Base-by-base conservation (phyloP, 352 stramenopile species). In the Phytopythium chamaehyphon region DNA sequence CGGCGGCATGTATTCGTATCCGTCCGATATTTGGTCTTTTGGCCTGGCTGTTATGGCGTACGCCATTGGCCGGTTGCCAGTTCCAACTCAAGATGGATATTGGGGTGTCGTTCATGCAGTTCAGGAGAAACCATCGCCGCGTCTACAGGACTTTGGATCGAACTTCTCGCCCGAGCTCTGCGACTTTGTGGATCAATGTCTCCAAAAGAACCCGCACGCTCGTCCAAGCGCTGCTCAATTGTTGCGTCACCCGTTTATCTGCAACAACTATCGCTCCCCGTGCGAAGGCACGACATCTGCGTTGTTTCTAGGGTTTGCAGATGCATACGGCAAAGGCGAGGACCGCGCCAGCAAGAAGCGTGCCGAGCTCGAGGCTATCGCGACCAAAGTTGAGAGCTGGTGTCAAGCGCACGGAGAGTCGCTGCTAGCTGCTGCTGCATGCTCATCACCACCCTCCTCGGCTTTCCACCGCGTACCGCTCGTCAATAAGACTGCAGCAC, bases 91-190 rank as follows among this genome's bases (percentile, higher is more conserved):
- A 56, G 78, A 90, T 40, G 90, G 79, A 18, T 96, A 96, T 65
- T 97, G 88, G 86, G 80, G 75, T n/a, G 76, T 97, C 14, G 77
- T 97, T 6, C 80, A 94, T 39, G 81, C 83, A 0, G 77, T 91
- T 0, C 78, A 90, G 58, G 79, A 90, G 55, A 73, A 90, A 57
- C 78, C 83, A 14, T 90, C 79, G 8, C 80, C 83, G 5, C 58
- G 71, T 18, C 66, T 93, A 12, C 36, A 62, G 0, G 78, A 90
- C 47, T 93, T 82, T 51, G 74, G 78, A 9, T 65, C 74, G 33
- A 51, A 73, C 10, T 90, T 86, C 47, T 90, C 83, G 14, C 62
- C 71, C 1, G 73, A 82, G 24, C 59, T 93, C 6, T 89, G 78
- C 40, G 80, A 91, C 45, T 91, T 93, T 47, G 31, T 93, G 18